Percentiles rank a stretch among this genome's conserved stretches.
Conservation (phyloP, 306 rosid genomes). For the Glycine latifolia region DNA sequence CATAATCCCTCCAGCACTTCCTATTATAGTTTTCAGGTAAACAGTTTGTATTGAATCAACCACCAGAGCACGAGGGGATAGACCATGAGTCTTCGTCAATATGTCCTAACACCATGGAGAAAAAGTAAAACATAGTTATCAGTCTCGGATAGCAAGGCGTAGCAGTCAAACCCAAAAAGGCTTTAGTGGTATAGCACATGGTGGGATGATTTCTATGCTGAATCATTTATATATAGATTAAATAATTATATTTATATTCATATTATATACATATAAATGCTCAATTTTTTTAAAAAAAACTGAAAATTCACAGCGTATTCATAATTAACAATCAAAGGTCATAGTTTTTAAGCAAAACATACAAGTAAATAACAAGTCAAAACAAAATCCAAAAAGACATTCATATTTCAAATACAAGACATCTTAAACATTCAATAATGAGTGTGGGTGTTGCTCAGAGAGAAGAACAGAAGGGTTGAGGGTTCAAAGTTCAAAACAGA, state of each 20-base stretch:
- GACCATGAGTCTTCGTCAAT: slow-evolving; percentile 65
- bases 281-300: background rate
- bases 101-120: slow-evolving; percentile 70
- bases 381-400: background rate
- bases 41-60: slow-evolving; percentile 95
- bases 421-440: background rate
- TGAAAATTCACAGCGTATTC: background rate
- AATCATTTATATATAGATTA: background rate
- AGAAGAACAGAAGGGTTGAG: background rate
- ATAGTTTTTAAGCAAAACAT: background rate
- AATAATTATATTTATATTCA: background rate
- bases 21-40: slow-evolving; percentile 68
- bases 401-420: background rate
- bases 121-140: background rate
- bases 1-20: slow-evolving; percentile 78
- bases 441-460: background rate
- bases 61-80: slow-evolving; percentile 75
- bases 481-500: background rate
- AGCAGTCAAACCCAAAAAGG: background rate
- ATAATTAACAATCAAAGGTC: background rate
- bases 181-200: background rate
- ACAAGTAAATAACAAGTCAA: background rate
- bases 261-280: background rate
- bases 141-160: background rate
- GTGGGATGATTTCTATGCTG: background rate